Percentiles rank a stretch among this genome's conserved stretches.
These are phyloP conservation scores for Colletotrichum costaricense DNA, from an alignment of 2,329 filamentous ascomycete genomes.

Conservation along the genomic window DNA sequence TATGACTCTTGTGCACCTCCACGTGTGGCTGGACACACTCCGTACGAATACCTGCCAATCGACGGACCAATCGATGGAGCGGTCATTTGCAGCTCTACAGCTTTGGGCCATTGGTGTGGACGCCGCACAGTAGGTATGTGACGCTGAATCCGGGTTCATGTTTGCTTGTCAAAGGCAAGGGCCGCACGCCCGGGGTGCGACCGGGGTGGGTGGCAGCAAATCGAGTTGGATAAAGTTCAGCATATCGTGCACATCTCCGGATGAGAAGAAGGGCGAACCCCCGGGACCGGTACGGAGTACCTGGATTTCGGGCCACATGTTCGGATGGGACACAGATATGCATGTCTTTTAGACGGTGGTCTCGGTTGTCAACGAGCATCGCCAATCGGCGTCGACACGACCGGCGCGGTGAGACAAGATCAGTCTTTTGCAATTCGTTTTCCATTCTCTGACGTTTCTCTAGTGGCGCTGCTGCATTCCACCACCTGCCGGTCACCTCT, in stretches of 20 bases:
- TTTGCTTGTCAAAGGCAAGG: constrained; percentile 14
- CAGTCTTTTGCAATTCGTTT: neutral
- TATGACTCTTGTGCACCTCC: neutral
- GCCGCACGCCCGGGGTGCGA: neutral
- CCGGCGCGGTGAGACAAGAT: neutral
- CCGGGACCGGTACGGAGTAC: neutral
- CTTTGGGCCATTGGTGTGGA: constrained; percentile 3
- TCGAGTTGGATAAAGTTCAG: neutral
- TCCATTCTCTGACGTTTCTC: neutral
- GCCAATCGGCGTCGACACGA: neutral
- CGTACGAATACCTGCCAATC: neutral
- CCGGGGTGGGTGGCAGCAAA: neutral
- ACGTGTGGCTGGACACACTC: neutral
- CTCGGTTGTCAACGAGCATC: neutral
- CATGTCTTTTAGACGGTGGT: neutral
- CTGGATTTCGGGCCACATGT: neutral
- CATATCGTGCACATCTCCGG: constrained; percentile 16
- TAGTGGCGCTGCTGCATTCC: neutral
- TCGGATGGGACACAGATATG: neutral
- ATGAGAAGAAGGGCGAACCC: neutral
- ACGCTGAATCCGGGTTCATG: constrained; percentile 1
- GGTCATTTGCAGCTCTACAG: constrained; percentile 14
- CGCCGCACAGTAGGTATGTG: neutral
- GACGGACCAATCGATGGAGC: neutral
- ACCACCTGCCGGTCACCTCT: neutral